Evolutionary conservation across 2,329 filamentous ascomycete genomes (phyloP).

Genomic region (Arthrobotrys sinensis): DNA sequence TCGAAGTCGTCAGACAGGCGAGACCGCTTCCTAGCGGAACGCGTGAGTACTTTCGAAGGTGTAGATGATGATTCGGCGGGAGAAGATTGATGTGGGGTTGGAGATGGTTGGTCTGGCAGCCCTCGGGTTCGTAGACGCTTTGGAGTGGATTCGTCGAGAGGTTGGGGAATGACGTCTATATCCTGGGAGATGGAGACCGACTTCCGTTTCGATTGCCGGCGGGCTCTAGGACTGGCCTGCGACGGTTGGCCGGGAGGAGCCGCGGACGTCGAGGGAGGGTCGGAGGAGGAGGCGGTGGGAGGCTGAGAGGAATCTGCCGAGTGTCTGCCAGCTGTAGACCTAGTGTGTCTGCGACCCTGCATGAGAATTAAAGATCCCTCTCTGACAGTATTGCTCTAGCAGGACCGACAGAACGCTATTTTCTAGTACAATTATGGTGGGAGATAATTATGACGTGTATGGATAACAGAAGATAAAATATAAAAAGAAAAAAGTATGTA

Average conservation of each 20-base stretch:
- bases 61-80: constrained; percentile 53
- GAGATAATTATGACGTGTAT: constrained; percentile 13
- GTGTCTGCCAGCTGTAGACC: constrained; percentile 61
- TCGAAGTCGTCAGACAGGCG: constrained; percentile 60
- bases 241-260: constrained; percentile 36
- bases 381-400: constrained; percentile 33
- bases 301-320: constrained; percentile 60
- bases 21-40: constrained; percentile 61
- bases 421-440: constrained; percentile 15
- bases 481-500: neutral
- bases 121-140: constrained; percentile 53
- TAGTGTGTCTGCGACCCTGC: constrained; percentile 60
- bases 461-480: constrained; percentile 4
- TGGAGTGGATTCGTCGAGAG: constrained; percentile 34
- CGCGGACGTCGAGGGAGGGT: constrained; percentile 35
- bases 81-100: constrained; percentile 47
- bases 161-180: constrained; percentile 33
- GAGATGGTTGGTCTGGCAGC: constrained; percentile 50
- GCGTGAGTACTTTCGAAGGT: constrained; percentile 55
- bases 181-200: constrained; percentile 57
- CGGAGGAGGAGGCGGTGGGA: constrained; percentile 31
- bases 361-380: constrained; percentile 58
- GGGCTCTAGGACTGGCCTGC: constrained; percentile 41
- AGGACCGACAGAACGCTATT: constrained; percentile 24
- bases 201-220: constrained; percentile 50